Evolutionary conservation across 2,329 filamentous ascomycete genomes (phyloP).

Genomic region (Chrysoporthe puriensis): DNA sequence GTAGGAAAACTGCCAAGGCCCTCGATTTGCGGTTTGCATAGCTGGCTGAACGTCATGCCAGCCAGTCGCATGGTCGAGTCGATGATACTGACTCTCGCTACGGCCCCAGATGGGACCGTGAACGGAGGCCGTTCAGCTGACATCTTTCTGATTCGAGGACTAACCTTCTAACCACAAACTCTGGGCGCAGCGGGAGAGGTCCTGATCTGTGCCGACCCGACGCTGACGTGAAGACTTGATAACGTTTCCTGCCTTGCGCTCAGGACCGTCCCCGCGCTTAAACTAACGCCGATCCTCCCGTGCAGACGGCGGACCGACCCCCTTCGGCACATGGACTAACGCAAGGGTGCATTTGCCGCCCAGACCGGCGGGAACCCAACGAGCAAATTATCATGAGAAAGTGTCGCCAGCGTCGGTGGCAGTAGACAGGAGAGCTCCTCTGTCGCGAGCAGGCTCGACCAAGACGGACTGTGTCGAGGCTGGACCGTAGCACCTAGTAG

Average conservation of each 20-base stretch:
- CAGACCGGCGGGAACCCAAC: neutral
- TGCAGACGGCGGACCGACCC: neutral
- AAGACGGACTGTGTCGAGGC: neutral
- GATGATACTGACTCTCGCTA: conserved; percentile 23
- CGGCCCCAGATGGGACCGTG: conserved; percentile 17
- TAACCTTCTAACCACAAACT: no score
- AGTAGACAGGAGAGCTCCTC: neutral
- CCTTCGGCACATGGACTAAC: neutral
- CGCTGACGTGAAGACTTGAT: neutral
- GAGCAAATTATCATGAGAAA: neutral
- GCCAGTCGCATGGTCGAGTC: conserved; percentile 19
- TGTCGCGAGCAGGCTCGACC: neutral
- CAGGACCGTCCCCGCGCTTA: neutral
- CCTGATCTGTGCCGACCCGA: neutral
- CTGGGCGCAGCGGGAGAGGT: neutral
- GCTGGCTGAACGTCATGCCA: neutral
- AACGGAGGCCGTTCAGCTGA: conserved; percentile 3
- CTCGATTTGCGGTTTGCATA: conserved; percentile 12
- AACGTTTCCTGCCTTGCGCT: neutral
- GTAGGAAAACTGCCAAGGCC: conserved; percentile 3
- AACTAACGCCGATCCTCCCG: neutral
- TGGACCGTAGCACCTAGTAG: neutral
- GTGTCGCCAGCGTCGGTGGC: neutral
- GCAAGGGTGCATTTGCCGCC: neutral
- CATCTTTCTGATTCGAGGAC: neutral